These are phyloP conservation scores for Amaranthus tricolor DNA, from an alignment of 179 eudicot species.

Conservation along the genomic window DNA sequence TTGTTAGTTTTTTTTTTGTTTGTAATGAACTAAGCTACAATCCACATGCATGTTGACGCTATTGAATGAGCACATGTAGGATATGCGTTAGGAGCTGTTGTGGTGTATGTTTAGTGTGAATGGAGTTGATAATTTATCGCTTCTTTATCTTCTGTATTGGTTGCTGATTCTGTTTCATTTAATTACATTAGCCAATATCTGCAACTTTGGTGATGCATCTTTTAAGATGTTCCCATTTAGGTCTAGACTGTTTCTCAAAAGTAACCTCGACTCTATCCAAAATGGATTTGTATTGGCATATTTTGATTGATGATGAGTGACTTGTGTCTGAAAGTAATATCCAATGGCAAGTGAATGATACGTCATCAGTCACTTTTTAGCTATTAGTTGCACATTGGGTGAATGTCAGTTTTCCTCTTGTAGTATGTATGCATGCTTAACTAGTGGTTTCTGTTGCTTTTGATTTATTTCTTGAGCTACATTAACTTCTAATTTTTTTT, in stretches of 20 bases:
- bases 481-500: background rate
- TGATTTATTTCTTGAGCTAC: background rate
- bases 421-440: background rate
- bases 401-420: background rate
- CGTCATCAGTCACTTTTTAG: background rate
- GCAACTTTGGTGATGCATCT: background rate
- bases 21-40: background rate
- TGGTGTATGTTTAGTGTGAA: background rate
- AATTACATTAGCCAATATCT: background rate
- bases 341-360: background rate
- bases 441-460: background rate
- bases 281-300: background rate
- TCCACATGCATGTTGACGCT: background rate
- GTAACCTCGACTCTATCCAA: background rate
- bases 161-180: background rate
- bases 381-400: constrained; percentile 1
- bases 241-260: background rate
- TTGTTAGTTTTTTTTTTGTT: background rate
- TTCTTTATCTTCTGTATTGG: background rate
- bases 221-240: background rate
- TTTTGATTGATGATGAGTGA: background rate
- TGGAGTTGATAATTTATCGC: background rate
- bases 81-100: background rate
- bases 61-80: background rate
- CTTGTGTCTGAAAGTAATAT: background rate